These are phyloP conservation scores for Sistotremastrum suecicum DNA, from an alignment of 768 basidiomycete species.

Conservation along the genomic window DNA sequence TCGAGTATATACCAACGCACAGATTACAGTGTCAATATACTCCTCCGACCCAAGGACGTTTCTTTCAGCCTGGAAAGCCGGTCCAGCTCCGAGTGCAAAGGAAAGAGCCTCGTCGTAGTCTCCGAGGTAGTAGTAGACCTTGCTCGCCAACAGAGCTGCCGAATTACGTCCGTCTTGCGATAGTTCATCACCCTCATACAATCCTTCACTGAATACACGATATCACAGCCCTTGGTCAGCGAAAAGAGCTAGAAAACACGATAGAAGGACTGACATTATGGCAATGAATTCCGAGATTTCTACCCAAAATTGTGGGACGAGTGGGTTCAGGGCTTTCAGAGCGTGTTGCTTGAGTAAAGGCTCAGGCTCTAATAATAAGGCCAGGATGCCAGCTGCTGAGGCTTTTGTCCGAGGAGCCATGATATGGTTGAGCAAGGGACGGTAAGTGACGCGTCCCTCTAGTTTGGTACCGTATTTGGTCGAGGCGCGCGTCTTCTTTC, in stretches of 20 bases:
- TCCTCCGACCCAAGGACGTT: constrained; percentile 55
- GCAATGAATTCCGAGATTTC: constrained; percentile 94
- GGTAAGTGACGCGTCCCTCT: constrained; percentile 7
- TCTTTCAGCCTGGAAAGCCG: constrained; percentile 68
- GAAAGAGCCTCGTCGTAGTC: constrained; percentile 92
- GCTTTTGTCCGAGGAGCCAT: constrained; percentile 68
- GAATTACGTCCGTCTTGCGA: constrained; percentile 60
- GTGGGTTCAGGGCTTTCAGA: constrained; percentile 61
- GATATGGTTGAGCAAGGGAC: constrained; percentile 10
- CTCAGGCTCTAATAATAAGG: constrained; percentile 82
- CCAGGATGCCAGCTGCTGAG: constrained; percentile 80
- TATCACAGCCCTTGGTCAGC: constrained; percentile 3
- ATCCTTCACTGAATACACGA: constrained; percentile 51
- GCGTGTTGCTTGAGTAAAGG: constrained; percentile 84
- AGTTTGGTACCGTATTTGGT: too few relatives aligned
- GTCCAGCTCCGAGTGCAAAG: constrained; percentile 85
- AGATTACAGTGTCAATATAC: constrained; percentile 89
- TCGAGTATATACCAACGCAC: constrained; percentile 33
- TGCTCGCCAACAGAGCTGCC: constrained; percentile 90
- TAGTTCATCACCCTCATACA: constrained; percentile 76
- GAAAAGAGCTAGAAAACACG: not conserved
- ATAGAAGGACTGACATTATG: constrained; percentile 42
- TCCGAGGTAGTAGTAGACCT: constrained; percentile 94
- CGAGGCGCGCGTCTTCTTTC: too few relatives aligned
- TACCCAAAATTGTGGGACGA: constrained; percentile 95